These are phyloP conservation scores for Allium fistulosum DNA, from an alignment of 106 monocot genomes.

Conservation along the genomic window DNA sequence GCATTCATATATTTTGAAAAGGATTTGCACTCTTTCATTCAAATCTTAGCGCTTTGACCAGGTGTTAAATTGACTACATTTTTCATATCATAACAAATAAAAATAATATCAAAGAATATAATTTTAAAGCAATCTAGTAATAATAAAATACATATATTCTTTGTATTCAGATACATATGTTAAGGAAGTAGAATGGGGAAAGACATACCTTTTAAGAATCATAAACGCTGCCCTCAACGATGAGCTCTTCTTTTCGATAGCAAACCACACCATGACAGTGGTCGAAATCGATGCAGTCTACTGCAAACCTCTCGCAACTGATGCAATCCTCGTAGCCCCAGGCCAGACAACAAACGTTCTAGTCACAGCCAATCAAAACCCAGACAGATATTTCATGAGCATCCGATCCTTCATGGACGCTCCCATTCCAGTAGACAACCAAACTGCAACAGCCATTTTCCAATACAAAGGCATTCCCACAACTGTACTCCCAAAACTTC, in stretches of 20 bases:
- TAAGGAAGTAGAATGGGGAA: slow-evolving; percentile 16
- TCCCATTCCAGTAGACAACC: slow-evolving; percentile 18
- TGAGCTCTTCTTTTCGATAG: slow-evolving; percentile 27
- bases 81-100: too few species aligned
- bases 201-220: slow-evolving; percentile 20
- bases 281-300: slow-evolving; percentile 21
- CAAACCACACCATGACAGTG: slow-evolving; percentile 20
- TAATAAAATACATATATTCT: not conserved
- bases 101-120: too few species aligned
- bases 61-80: too few species aligned
- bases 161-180: slow-evolving; percentile 13
- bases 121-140: not conserved
- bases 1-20: too few species aligned
- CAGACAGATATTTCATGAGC: slow-evolving; percentile 15
- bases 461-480: slow-evolving; percentile 15
- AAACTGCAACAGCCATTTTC: slow-evolving; percentile 12
- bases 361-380: not conserved
- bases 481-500: not conserved
- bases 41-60: too few species aligned
- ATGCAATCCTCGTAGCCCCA: slow-evolving; percentile 11
- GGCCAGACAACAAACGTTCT: slow-evolving; percentile 23
- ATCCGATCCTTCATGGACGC: slow-evolving; percentile 11
- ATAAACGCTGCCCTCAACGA: slow-evolving; percentile 23
- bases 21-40: too few species aligned
- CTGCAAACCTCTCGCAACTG: slow-evolving; percentile 15